phyloP scores from a whole-genome alignment of 805 yeast genomes.

The Ogataea zsoltii region DNA sequence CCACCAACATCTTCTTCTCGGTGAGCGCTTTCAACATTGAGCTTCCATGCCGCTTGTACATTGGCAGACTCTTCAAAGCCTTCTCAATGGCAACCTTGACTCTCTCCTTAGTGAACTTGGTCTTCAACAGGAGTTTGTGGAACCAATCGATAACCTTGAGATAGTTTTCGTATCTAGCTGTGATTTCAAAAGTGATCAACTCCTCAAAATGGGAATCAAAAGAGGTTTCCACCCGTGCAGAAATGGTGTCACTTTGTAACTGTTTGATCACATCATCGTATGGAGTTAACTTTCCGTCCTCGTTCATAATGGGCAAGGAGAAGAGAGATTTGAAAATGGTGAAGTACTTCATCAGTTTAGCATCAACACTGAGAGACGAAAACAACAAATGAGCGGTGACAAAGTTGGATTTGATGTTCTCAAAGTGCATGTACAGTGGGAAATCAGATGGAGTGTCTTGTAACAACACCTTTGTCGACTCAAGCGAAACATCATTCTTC shows the following conservation, averaged over 20 bases:
- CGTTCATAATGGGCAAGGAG: slow-evolving; percentile 66
- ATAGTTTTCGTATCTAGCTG: slow-evolving; percentile 64
- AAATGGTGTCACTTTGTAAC: slow-evolving; percentile 72
- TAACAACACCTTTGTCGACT: slow-evolving; percentile 20
- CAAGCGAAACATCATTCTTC: slow-evolving; percentile 26
- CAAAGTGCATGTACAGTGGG: slow-evolving; percentile 75
- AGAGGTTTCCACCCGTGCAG: slow-evolving; percentile 55
- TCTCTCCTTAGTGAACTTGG: slow-evolving; percentile 72
- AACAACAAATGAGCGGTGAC: slow-evolving; percentile 64
- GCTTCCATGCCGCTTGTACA: slow-evolving; percentile 61
- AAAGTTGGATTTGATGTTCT: slow-evolving; percentile 77
- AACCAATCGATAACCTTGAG: slow-evolving; percentile 76
- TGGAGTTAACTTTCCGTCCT: slow-evolving; percentile 58
- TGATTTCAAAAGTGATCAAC: slow-evolving; percentile 58
- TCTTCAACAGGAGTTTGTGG: slow-evolving; percentile 58
- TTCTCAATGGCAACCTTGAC: slow-evolving; percentile 66
- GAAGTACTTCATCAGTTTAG: slow-evolving; percentile 60
- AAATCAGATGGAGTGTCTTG: slow-evolving; percentile 45
- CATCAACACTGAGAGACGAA: slow-evolving; percentile 54
- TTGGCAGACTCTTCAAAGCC: slow-evolving; percentile 58
- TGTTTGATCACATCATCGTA: slow-evolving; percentile 77
- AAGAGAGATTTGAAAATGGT: slow-evolving; percentile 67
- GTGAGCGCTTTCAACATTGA: slow-evolving; percentile 66
- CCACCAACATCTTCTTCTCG: slow-evolving; percentile 44
- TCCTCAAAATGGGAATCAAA: slow-evolving; percentile 66